Evolutionary conservation across 2,329 filamentous ascomycete species (phyloP).

Genomic region (Ophiosphaerella herpotricha): DNA sequence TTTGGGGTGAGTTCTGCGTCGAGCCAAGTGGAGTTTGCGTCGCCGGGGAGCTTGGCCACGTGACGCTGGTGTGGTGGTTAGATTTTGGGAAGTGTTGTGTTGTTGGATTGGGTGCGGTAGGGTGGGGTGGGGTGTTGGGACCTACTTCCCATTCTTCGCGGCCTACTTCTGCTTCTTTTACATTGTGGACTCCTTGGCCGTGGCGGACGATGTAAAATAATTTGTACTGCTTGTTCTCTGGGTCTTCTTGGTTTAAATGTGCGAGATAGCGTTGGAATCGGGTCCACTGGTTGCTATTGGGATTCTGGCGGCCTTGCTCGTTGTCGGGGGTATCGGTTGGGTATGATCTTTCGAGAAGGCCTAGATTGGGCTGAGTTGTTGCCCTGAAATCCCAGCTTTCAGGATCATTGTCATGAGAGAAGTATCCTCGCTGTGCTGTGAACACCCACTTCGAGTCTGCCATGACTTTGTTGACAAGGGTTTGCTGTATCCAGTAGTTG

Average conservation of each 20-base stretch:
- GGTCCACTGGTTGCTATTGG: constrained; percentile 59
- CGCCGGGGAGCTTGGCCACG: constrained; percentile 65
- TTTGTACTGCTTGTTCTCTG: constrained; percentile 60
- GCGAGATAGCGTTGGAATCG: constrained; percentile 61
- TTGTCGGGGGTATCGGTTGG: constrained; percentile 50
- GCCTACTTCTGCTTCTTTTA: constrained; percentile 65
- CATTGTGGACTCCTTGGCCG: constrained; percentile 67
- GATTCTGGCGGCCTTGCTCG: constrained; percentile 21
- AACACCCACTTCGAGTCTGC: constrained; percentile 6
- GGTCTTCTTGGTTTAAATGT: constrained; percentile 53
- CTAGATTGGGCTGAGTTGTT: constrained; percentile 50
- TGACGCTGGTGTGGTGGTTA: constrained; percentile 53
- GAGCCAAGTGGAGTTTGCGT: constrained; percentile 63
- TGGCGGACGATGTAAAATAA: constrained; percentile 68
- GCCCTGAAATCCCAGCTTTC: constrained; percentile 18
- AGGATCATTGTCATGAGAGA: constrained; percentile 20
- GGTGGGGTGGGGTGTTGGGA: constrained; percentile 5
- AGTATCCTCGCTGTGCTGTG: constrained; percentile 15
- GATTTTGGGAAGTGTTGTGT: background rate
- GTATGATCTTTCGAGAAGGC: constrained; percentile 64
- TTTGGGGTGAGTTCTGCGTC: constrained; percentile 63
- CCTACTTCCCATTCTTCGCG: constrained; percentile 68
- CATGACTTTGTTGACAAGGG: background rate
- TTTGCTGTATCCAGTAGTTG: background rate
- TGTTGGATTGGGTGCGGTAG: background rate